Evolutionary conservation across 345 rosid species (phyloP).

Genomic region (Odontarrhena argentea): DNA sequence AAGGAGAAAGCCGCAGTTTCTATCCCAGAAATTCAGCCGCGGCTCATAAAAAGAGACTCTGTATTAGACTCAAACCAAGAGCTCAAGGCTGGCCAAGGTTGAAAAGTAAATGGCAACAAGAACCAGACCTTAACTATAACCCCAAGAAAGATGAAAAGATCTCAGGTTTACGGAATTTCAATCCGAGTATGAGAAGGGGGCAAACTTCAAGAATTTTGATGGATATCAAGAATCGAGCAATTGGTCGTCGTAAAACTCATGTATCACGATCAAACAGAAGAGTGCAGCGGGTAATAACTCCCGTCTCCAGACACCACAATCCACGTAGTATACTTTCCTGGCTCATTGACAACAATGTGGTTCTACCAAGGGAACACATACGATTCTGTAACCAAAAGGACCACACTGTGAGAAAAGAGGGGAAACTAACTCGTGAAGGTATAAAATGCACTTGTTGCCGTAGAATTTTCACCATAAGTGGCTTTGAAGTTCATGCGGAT

Average conservation of each 20-base stretch:
- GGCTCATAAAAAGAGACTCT: slow-evolving; percentile 5
- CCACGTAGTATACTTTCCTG: slow-evolving; percentile 66
- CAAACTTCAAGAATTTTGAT: slow-evolving; percentile 18
- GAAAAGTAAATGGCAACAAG: slow-evolving; percentile 38
- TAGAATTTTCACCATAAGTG: slow-evolving; percentile 47
- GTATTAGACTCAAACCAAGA: slow-evolving; percentile 9
- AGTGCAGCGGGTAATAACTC: slow-evolving; percentile 46
- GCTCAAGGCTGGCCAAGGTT: slow-evolving; percentile 32
- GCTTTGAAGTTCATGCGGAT: slow-evolving; percentile 63
- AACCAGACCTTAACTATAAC: slow-evolving; percentile 10
- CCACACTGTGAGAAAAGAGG: slow-evolving; percentile 44
- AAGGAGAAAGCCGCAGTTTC: slow-evolving; percentile 4
- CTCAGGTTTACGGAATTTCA: slow-evolving; percentile 25
- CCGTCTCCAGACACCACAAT: slow-evolving; percentile 43
- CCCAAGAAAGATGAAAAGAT: slow-evolving; percentile 20
- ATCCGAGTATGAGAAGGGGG: slow-evolving; percentile 26
- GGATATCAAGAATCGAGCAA: slow-evolving; percentile 32
- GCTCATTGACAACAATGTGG: slow-evolving; percentile 66
- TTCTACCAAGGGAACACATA: slow-evolving; percentile 67
- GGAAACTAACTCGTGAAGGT: slow-evolving; percentile 65
- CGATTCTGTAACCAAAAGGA: slow-evolving; percentile 42
- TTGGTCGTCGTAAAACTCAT: slow-evolving; percentile 32
- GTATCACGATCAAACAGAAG: slow-evolving; percentile 55
- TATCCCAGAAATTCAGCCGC: background rate
- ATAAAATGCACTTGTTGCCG: slow-evolving; percentile 74